Percentiles rank a stretch among this genome's conserved stretches.
These are phyloP conservation scores for Mycena vulgaris DNA, from an alignment of 768 basidiomycete genomes.

Conservation along the genomic window DNA sequence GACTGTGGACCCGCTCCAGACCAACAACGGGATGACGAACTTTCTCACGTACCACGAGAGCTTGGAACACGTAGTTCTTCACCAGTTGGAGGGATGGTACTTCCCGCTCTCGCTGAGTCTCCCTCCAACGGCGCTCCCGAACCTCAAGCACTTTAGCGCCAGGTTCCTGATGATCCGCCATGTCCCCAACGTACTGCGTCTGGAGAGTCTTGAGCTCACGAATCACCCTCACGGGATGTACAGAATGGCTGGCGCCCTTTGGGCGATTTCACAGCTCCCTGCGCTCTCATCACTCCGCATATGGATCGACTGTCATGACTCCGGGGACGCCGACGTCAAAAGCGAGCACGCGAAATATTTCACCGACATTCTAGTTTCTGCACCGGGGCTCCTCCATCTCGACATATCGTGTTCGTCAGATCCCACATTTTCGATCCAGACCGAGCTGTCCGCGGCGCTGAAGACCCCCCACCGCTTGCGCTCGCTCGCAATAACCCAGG, in stretches of 20 bases:
- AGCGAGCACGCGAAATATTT: conserved; percentile 38
- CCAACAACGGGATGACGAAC: conserved; percentile 36
- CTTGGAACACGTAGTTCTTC: conserved; percentile 30
- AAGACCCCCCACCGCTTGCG: conserved; percentile 24
- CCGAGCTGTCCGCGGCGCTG: conserved; percentile 30
- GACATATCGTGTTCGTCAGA: conserved; percentile 38
- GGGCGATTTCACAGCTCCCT: conserved; percentile 38
- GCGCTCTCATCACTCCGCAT: conserved; percentile 33
- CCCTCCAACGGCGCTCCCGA: conserved; percentile 32
- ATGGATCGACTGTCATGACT: conserved; percentile 39
- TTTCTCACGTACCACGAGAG: conserved; percentile 28
- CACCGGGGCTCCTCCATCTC: conserved; percentile 29
- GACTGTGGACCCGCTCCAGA: conserved; percentile 31
- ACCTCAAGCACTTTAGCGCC: conserved; percentile 33
- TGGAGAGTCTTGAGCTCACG: conserved; percentile 37
- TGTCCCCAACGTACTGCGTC: conserved; percentile 28
- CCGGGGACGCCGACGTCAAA: conserved; percentile 35
- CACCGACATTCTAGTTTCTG: conserved; percentile 27
- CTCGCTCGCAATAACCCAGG: conserved; percentile 36
- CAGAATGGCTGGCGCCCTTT: conserved; percentile 34
- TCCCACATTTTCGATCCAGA: conserved; percentile 33
- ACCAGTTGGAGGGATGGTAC: conserved; percentile 39
- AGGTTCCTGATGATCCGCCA: conserved; percentile 33
- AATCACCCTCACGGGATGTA: conserved; percentile 38
- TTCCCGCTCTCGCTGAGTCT: conserved; percentile 37